Evolutionary conservation across 1,139 yeast genomes (phyloP), one percentile per base, ranked within the genome.

Genomic region (Blastobotrys ciferrii): DNA sequence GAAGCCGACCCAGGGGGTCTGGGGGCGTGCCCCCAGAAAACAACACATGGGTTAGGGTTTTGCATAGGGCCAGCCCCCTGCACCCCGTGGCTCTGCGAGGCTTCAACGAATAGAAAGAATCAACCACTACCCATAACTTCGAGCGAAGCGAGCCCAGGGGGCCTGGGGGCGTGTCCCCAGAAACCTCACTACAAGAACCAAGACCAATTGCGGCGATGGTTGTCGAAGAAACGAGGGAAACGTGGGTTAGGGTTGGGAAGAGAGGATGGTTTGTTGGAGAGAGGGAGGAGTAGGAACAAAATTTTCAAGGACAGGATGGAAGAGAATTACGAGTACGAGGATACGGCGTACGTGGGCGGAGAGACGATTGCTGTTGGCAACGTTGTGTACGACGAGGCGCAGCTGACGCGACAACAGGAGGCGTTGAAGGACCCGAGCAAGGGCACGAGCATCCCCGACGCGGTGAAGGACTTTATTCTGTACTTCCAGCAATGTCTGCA

Each of bases 381-480:
- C 33, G 54, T 51, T 35, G 65, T 62, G 32, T 60, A 53, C 35
- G 56, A 51, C 40, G 48, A 51, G 30, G 50, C 48, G 18, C 67
- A 63, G 53, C 58, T 66, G 37, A 61, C 60, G 37, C 60, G 61
- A 42, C 69, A 65, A 51, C 70, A 66, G 55, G 64, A 64, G 51
- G 61, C 56, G 20, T 53, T 63, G 42, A 51, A 51, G 32, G 60
- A 61, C 47, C 60, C 59, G 38, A 56, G 58, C 47, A 46, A 55
- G 55, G 58, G 53, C 14, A 54, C 56, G 28, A 53, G 58, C 32
- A 60, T 74, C 45, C 78, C 78, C n/a, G 76, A 72, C 25, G 73
- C 71, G 14, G 75, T 75, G 42, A 60, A 65, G 39, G 71, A 69
- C 44, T 75, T 73, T 61, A 69, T 75, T 57, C 64, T 69, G 50